Base-by-base conservation (phyloP, 768 basidiomycete species). In the Rhizopogon vulgaris region DNA sequence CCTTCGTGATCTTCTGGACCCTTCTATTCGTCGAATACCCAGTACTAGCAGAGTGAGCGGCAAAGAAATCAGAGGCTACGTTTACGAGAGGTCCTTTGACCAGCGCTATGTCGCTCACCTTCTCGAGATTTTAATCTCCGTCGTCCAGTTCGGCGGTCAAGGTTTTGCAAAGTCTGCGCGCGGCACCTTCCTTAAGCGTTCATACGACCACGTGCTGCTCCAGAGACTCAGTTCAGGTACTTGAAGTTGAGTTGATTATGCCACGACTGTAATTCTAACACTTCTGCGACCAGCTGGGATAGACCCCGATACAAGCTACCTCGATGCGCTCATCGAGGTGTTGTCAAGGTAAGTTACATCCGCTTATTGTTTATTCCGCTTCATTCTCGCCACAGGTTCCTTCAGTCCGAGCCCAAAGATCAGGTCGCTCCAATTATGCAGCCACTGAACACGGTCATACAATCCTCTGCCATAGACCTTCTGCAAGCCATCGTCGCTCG, bases 131-230 rank as follows among this genome's bases (percentile, higher is more conserved):
- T 69, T 97, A 2, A 72, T 90, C 10, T 83, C 84, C 0, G 74
- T 96, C 10, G 79, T 89, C 49, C 80, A 84, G 34, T 94, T 94
- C 62, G 94, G 94, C 1, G 94, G 94, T 2, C 89, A 91, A 66
- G 91, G 90, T 0, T 87, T 96, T 62, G 76, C 82, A 41, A 88
- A 88, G 59, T 78, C 85, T 2, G 84, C 89, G 0, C 78, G 85
- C 49, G 75, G 75, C 11, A 82, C 83, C 1, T 69, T 72, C 10
- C 71, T 93, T 49, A 80, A 78, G 55, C 80, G 84, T 30, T 84
- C 90, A 3, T 73, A 81, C 37, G 80, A 91, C 62, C 54, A 73
- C 6, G 82, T 76, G 3, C 69, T 97, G 8, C 60, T 82, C 8
- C 73, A 81, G 52, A 76, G 88, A 56, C 75, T 87, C 12, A 77